Percentiles rank a stretch among this genome's conserved stretches.
These are phyloP conservation scores for Plantago ovata DNA, from an alignment of 257 asterid species.

Conservation along the genomic window DNA sequence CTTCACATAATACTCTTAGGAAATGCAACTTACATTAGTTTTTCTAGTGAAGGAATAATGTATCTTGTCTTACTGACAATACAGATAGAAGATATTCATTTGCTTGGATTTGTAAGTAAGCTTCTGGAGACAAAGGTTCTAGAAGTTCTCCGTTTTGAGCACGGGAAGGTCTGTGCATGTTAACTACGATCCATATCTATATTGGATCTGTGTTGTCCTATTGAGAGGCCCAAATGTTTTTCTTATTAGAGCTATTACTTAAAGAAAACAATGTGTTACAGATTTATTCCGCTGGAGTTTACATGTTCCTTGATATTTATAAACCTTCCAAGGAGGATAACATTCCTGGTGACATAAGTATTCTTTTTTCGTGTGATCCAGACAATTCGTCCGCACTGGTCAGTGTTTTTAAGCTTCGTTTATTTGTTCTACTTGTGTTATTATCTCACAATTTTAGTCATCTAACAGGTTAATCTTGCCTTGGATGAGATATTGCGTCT, in stretches of 20 bases:
- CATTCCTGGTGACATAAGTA: constrained; percentile 82
- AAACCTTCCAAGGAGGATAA: constrained; percentile 83
- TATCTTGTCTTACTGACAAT: constrained; percentile 18
- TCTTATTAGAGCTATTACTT: neutral
- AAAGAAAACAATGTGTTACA: constrained; percentile 25
- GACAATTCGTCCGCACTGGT: constrained; percentile 81
- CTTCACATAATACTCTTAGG: constrained; percentile 11
- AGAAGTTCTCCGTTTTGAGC: constrained; percentile 89
- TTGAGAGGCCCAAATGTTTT: neutral
- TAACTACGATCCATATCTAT: neutral
- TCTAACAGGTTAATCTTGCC: constrained; percentile 70
- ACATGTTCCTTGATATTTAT: constrained; percentile 91
- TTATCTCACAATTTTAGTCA: constrained; percentile 26
- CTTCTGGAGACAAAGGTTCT: constrained; percentile 87
- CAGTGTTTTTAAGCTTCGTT: constrained; percentile 22
- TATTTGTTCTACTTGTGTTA: constrained; percentile 23
- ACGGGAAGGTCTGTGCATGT: constrained; percentile 65
- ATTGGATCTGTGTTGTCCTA: neutral
- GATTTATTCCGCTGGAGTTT: constrained; percentile 95
- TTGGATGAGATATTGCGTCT: constrained; percentile 79
- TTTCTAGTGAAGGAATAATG: neutral
- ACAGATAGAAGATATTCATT: constrained; percentile 86
- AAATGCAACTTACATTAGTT: constrained; percentile 8
- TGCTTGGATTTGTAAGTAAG: constrained; percentile 86
- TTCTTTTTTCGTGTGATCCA: constrained; percentile 92